Percentiles rank a stretch among this genome's conserved stretches.
Evolutionary conservation across 1,284 basidiomycete genomes (phyloP).

Genomic region (Trichosporon ovoides): DNA sequence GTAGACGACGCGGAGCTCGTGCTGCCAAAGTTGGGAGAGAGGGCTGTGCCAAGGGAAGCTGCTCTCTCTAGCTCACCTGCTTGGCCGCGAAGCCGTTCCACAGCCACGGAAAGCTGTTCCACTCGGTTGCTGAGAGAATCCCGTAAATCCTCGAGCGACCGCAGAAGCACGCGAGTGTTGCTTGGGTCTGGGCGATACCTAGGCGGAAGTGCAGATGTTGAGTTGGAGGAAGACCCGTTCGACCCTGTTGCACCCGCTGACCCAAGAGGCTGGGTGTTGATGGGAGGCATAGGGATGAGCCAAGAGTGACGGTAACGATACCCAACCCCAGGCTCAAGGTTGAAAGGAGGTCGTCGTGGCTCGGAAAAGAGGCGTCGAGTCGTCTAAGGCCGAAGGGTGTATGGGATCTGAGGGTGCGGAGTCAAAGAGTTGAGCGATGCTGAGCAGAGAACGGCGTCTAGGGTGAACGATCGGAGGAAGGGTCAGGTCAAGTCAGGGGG

Average conservation of each 20-base stretch:
- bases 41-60: background rate
- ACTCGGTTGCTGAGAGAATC: constrained; percentile 28
- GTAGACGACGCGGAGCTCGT: constrained; percentile 3
- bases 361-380: too few species aligned
- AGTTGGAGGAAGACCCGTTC: background rate
- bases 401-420: too few species aligned
- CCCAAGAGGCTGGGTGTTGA: background rate
- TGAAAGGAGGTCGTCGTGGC: too few species aligned
- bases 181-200: constrained; percentile 11
- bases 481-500: too few species aligned
- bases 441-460: too few species aligned
- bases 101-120: constrained; percentile 28
- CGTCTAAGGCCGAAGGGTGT: too few species aligned
- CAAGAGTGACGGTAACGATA: background rate
- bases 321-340: background rate
- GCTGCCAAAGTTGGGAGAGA: background rate
- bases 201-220: background rate
- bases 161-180: constrained; percentile 21
- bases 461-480: too few species aligned
- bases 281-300: background rate
- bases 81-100: constrained; percentile 30
- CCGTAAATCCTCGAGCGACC: constrained; percentile 30
- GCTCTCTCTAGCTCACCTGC: constrained; percentile 29
- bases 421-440: too few species aligned
- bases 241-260: background rate